phyloP scores from a whole-genome alignment of 2,329 filamentous ascomycete species.

The Diaporthe sp. region DNA sequence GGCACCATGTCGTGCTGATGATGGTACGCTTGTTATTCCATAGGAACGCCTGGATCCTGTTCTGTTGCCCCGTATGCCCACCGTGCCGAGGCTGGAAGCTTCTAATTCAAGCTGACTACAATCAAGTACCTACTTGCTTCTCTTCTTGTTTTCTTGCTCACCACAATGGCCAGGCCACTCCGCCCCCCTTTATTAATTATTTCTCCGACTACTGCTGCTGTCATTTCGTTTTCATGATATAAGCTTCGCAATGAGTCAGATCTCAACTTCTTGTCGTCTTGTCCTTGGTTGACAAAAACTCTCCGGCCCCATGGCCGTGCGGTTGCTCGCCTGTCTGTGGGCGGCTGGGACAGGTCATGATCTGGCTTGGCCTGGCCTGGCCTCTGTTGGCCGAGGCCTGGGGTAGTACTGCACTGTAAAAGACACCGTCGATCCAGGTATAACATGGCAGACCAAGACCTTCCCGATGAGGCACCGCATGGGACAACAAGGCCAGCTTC shows the following conservation, averaged over 20 bases:
- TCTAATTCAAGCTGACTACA: slow-evolving; percentile 15
- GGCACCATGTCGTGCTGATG: slow-evolving; percentile 18
- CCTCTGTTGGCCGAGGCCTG: not conserved
- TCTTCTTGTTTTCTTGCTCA: not conserved
- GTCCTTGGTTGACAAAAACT: slow-evolving; percentile 13
- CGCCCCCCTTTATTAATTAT: slow-evolving; percentile 4
- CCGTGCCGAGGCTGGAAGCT: slow-evolving; percentile 18
- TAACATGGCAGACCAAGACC: slow-evolving; percentile 6
- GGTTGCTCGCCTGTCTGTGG: slow-evolving; percentile 6
- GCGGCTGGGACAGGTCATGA: not conserved
- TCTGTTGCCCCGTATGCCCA: not conserved
- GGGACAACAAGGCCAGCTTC: not conserved
- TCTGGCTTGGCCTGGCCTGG: slow-evolving; percentile 8
- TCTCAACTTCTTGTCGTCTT: slow-evolving; percentile 10
- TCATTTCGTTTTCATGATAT: slow-evolving; percentile 31
- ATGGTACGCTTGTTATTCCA: slow-evolving; percentile 7
- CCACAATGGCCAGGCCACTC: not conserved
- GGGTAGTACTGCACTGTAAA: slow-evolving; percentile 8
- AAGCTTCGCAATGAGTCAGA: slow-evolving; percentile 26
- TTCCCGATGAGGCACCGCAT: slow-evolving; percentile 19
- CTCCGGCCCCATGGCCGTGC: slow-evolving; percentile 23
- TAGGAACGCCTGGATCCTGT: slow-evolving; percentile 3
- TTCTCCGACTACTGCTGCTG: not conserved
- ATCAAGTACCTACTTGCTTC: no score
- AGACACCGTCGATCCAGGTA: slow-evolving; percentile 14